A percentile compares a stretch with the other conserved stretches of the same genome.
Conservation (phyloP, 2,329 filamentous ascomycete species). For the Ophiostoma angusticollis region DNA sequence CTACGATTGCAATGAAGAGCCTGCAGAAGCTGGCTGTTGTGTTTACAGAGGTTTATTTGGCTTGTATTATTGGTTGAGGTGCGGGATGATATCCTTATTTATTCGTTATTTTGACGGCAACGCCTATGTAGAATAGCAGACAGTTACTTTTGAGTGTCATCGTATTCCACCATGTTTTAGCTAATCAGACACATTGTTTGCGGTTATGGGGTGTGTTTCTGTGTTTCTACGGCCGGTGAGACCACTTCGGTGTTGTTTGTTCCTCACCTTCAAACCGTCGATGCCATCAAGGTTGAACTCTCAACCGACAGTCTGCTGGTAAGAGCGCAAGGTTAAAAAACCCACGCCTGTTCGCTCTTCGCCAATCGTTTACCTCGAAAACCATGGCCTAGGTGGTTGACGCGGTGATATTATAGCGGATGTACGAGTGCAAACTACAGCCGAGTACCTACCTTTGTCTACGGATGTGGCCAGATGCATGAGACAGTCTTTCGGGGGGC, state of each 20-base stretch:
- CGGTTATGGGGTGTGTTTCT: too few relatives aligned
- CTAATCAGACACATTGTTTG: slow-evolving; percentile 4
- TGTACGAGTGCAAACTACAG: not conserved
- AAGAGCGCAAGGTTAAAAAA: slow-evolving; percentile 41
- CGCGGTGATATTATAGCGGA: slow-evolving; percentile 83
- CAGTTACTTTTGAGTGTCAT: not conserved
- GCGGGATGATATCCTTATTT: slow-evolving; percentile 6
- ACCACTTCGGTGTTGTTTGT: too few relatives aligned
- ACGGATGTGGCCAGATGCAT: too few relatives aligned
- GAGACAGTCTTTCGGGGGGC: too few relatives aligned
- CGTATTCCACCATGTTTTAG: slow-evolving; percentile 2
- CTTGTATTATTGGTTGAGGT: not conserved
- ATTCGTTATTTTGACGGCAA: slow-evolving; percentile 7
- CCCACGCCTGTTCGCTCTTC: slow-evolving; percentile 52
- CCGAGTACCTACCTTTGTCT: too few relatives aligned
- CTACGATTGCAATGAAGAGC: not conserved
- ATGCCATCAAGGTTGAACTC: slow-evolving; percentile 45
- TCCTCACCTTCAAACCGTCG: slow-evolving; percentile 77
- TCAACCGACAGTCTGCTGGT: slow-evolving; percentile 68
- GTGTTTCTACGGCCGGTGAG: too few relatives aligned
- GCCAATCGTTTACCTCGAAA: slow-evolving; percentile 90
- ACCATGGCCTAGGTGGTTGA: slow-evolving; percentile 58
- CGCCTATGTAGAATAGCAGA: slow-evolving; percentile 10
- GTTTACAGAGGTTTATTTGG: not conserved
- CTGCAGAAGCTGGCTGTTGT: not conserved